Evolutionary conservation across 2,329 filamentous ascomycete genomes (phyloP).

Genomic region (Fusarium humuli): DNA sequence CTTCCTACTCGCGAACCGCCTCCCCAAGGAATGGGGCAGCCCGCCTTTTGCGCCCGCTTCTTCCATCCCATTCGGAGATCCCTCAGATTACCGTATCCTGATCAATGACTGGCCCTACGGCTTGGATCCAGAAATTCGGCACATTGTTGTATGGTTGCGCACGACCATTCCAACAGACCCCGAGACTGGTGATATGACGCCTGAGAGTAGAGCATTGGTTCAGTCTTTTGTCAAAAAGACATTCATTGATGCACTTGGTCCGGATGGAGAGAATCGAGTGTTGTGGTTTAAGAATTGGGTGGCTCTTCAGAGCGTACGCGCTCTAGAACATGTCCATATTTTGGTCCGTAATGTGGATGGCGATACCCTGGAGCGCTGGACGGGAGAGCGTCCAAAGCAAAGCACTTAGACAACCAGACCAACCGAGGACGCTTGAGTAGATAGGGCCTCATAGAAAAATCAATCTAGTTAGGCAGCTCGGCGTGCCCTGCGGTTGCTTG

Average conservation of each 20-base stretch:
- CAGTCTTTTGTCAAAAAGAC: slow-evolving; percentile 75
- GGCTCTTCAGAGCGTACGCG: slow-evolving; percentile 85
- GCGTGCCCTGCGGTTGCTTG: slow-evolving; percentile 66
- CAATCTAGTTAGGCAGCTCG: slow-evolving; percentile 59
- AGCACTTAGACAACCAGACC: slow-evolving; percentile 30
- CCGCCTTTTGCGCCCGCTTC: slow-evolving; percentile 67
- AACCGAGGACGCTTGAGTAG: neutral
- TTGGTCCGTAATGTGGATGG: slow-evolving; percentile 67
- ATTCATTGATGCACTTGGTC: slow-evolving; percentile 71
- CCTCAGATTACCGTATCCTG: slow-evolving; percentile 75
- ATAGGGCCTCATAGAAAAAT: slow-evolving; percentile 14
- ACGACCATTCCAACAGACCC: slow-evolving; percentile 80
- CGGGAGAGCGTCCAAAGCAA: slow-evolving; percentile 58
- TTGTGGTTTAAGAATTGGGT: slow-evolving; percentile 98
- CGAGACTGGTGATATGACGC: slow-evolving; percentile 77
- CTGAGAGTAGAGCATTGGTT: slow-evolving; percentile 72
- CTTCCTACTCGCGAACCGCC: slow-evolving; percentile 79
- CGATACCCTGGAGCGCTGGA: slow-evolving; percentile 66
- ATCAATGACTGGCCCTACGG: slow-evolving; percentile 97
- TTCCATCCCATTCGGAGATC: slow-evolving; percentile 62
- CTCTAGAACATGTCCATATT: slow-evolving; percentile 91
- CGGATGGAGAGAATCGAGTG: slow-evolving; percentile 62
- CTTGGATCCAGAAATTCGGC: slow-evolving; percentile 72
- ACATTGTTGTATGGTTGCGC: slow-evolving; percentile 93
- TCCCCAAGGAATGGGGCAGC: slow-evolving; percentile 73